Evolutionary conservation across 805 yeast genomes (phyloP).

Genomic region (Schizosaccharomyces osmophilus): DNA sequence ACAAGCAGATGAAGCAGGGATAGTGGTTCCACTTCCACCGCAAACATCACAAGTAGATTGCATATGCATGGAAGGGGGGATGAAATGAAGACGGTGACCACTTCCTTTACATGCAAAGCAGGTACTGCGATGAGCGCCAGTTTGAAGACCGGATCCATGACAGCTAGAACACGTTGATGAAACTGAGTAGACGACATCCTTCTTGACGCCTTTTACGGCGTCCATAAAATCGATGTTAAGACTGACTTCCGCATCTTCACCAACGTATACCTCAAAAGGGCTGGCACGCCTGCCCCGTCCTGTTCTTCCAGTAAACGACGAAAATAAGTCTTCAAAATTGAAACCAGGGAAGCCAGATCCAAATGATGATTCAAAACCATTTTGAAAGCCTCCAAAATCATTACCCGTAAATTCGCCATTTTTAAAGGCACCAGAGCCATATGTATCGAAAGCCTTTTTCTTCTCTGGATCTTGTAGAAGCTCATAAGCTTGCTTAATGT

Average conservation of each 20-base stretch:
- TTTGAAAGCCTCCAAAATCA: constrained; percentile 18
- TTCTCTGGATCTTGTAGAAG: constrained; percentile 28
- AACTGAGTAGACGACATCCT: constrained; percentile 44
- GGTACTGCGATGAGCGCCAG: constrained; percentile 46
- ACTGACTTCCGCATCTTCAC: constrained; percentile 70
- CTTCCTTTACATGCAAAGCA: constrained; percentile 82
- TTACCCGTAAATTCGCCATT: constrained; percentile 20
- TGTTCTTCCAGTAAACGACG: constrained; percentile 21
- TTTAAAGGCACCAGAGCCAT: constrained; percentile 20
- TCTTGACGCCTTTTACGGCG: constrained; percentile 54
- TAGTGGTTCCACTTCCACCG: constrained; percentile 66
- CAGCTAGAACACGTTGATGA: constrained; percentile 60
- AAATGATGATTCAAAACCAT: constrained; percentile 11
- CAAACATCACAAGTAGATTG: constrained; percentile 75
- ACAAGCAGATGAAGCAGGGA: constrained; percentile 49
- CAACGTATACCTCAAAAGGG: constrained; percentile 23
- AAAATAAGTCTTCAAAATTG: constrained; percentile 41
- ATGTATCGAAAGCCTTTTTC: constrained; percentile 19
- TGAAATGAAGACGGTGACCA: constrained; percentile 64
- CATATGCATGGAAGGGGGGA: constrained; percentile 91
- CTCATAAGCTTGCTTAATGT: constrained; percentile 84
- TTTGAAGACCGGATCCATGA: constrained; percentile 63
- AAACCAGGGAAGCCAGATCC: constrained; percentile 15
- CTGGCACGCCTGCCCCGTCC: constrained; percentile 15
- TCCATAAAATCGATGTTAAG: constrained; percentile 61